phyloP scores from a whole-genome alignment of 2,329 filamentous ascomycete genomes.

The Diaporthe aspalathi region DNA sequence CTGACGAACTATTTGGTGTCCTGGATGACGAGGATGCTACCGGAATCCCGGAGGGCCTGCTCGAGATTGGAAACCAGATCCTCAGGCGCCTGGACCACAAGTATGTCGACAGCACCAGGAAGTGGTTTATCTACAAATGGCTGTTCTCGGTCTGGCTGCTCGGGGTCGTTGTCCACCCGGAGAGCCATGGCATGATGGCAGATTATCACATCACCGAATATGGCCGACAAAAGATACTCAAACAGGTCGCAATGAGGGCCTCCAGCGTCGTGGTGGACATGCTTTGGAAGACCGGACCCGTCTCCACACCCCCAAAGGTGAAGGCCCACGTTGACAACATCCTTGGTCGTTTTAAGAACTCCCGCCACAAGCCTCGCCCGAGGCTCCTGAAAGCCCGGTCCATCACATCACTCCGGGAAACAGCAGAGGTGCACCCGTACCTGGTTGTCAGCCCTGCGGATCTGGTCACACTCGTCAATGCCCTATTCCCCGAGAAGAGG shows the following conservation, averaged over 20 bases:
- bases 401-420: constrained; percentile 78
- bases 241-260: constrained; percentile 83
- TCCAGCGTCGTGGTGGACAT: constrained; percentile 84
- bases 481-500: constrained; percentile 81
- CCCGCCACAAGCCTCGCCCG: constrained; percentile 59
- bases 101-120: constrained; percentile 78
- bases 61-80: constrained; percentile 88
- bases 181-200: constrained; percentile 82
- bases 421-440: constrained; percentile 82
- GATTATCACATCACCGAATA: constrained; percentile 94
- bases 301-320: constrained; percentile 72
- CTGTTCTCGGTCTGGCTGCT: constrained; percentile 90
- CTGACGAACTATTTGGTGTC: constrained; percentile 84
- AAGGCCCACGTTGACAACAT: constrained; percentile 79
- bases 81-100: constrained; percentile 79
- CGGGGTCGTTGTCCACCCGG: constrained; percentile 87
- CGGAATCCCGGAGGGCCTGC: constrained; percentile 85
- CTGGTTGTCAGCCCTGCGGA: constrained; percentile 84
- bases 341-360: constrained; percentile 70
- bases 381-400: constrained; percentile 78
- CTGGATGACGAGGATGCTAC: constrained; percentile 86
- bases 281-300: constrained; percentile 74
- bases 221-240: constrained; percentile 83
- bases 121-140: constrained; percentile 90
- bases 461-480: constrained; percentile 82